Base-by-base conservation (phyloP, 192 early-diverging fungal genomes). In the Podila epicladia region DNA sequence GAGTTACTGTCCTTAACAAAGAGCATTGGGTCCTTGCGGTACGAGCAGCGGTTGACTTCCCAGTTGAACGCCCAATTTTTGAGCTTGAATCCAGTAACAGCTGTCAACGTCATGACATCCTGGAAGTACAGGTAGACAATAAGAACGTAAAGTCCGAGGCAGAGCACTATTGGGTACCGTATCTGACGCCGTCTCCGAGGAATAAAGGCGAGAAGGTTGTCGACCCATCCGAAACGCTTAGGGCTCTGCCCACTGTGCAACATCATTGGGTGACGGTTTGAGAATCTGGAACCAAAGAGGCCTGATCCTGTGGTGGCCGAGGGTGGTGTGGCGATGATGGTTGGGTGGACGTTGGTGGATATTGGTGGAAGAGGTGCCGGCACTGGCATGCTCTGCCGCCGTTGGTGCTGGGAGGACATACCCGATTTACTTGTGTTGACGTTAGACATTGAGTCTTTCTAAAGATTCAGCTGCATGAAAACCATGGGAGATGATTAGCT, bases 11-110 rank as follows among this genome's bases (percentile, higher is more conserved):
- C 89, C 31, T 84, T 75, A 8, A 90, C 84, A 78, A 80, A 88
- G 11, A 90, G 62, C 49, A 87, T 82, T 5, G 89, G 89, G 15
- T 88, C 74, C 55, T 90, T 90, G 33, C 89, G 76, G 51, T 88
- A 73, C 22, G 85, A 79, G 31, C 89, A 90, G n/a, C 72, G 65
- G 13, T 87, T 69, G 29, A 68, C 72, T 9, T 86, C 87, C 62
- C 66, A 51, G 55, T 90, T 85, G 64, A 85, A 87, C 45, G 86
- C 60, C 62, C 64, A 67, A 62, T 90, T 88, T 26, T 82, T 74
- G 38, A 86, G 4, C 74, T 88, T 88, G 71, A 85, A 88, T 38
- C 77, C 64, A 19, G 67, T 35, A 13, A 72, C 20, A 9, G 64
- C 35, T 9, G 62, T 35, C 74, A 67, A 65, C 4, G 71, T 61